Evolutionary conservation across 1,139 yeast species (phyloP).

Genomic region (Saccharomyces pastorianus): DNA sequence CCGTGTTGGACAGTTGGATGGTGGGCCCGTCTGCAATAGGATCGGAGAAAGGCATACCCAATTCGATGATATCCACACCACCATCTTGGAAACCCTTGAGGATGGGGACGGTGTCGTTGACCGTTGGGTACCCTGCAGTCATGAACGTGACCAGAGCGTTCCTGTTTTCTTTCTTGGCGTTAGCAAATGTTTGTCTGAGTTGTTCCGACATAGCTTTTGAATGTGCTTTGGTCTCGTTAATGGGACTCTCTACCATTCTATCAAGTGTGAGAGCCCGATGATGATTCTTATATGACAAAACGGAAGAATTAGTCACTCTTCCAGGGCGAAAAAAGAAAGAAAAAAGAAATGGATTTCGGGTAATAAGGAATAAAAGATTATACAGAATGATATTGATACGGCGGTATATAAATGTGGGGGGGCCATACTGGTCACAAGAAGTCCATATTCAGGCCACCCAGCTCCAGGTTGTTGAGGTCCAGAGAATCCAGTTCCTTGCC

Average conservation of each 20-base stretch:
- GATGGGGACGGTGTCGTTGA: constrained; percentile 81
- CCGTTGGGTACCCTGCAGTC: constrained; percentile 89
- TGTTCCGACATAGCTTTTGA: constrained; percentile 48
- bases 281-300: not conserved
- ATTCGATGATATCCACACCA: constrained; percentile 90
- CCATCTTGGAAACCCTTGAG: constrained; percentile 85
- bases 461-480: constrained; percentile 25
- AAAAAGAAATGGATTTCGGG: not conserved
- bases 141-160: constrained; percentile 85
- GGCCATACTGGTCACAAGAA: constrained; percentile 13
- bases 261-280: not conserved
- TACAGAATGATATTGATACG: not conserved
- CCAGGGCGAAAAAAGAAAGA: not conserved
- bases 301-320: not conserved
- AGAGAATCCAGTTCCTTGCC: constrained; percentile 26
- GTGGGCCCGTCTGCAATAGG: constrained; percentile 99
- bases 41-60: constrained; percentile 94
- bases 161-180: constrained; percentile 67
- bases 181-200: constrained; percentile 61
- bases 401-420: no score
- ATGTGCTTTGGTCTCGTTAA: not conserved
- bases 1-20: constrained; percentile 77
- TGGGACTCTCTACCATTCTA: not conserved
- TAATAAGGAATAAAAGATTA: not conserved
- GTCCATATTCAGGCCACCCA: constrained; percentile 27